Percentiles rank a stretch among this genome's conserved stretches.
phyloP scores from a whole-genome alignment of 345 rosid genomes.

The Sapria himalayana region DNA sequence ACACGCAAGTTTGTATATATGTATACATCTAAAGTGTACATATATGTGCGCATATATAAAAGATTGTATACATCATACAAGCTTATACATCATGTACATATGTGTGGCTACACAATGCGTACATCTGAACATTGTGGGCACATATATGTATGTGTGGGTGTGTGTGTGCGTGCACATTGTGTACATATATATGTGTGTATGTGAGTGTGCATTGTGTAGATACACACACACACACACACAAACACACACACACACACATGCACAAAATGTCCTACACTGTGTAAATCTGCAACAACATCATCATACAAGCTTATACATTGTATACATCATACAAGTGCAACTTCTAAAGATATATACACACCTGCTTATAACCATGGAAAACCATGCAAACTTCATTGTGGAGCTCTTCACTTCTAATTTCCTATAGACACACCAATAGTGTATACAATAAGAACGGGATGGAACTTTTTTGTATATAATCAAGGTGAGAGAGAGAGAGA shows the following conservation, averaged over 20 bases:
- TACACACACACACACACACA: not conserved
- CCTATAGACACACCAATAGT: slow-evolving; percentile 17
- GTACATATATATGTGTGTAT: not conserved
- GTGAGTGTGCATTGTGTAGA: not conserved
- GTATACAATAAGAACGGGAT: slow-evolving; percentile 1
- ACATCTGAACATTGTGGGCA: not conserved
- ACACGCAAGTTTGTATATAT: not conserved
- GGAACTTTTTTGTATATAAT: not conserved
- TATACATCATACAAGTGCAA: not conserved
- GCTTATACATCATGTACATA: no score
- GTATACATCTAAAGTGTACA: not conserved
- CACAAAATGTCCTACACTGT: no score
- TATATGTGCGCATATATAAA: no score
- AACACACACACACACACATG: not conserved
- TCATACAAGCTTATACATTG: no score
- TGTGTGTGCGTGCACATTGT: no score
- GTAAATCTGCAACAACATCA: no score
- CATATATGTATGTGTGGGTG: no score
- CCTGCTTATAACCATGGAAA: slow-evolving; percentile 82
- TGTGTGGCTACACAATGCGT: no score
- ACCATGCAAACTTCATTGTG: slow-evolving; percentile 80
- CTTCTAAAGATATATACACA: slow-evolving; percentile 8
- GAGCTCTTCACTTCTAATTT: slow-evolving; percentile 68
- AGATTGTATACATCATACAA: no score
- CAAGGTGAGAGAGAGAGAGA: no score